These are phyloP conservation scores for Austroboletus niveus DNA, from an alignment of 1,284 basidiomycete species.

Conservation along the genomic window DNA sequence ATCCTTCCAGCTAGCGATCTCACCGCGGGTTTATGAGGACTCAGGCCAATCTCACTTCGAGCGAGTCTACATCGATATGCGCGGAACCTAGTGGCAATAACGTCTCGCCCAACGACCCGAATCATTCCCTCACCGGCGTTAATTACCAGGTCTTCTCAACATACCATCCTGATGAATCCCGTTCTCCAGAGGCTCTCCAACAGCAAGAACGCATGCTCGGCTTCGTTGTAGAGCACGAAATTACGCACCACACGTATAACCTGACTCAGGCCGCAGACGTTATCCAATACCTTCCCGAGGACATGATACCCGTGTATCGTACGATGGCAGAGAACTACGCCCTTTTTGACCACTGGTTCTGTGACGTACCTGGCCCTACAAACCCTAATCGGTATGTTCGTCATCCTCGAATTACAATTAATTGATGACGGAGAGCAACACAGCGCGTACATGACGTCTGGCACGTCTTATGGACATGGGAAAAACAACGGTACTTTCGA, in stretches of 20 bases:
- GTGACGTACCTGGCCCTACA: conserved; percentile 27
- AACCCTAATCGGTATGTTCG: conserved; percentile 24
- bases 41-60: conserved; percentile 14
- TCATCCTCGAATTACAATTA: not conserved
- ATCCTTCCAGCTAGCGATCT: not conserved
- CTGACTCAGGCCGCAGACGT: conserved; percentile 19
- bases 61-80: conserved; percentile 14
- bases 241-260: conserved; percentile 17
- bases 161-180: conserved; percentile 22
- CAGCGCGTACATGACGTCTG: conserved; percentile 27
- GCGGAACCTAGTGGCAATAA: conserved; percentile 19
- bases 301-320: conserved; percentile 25
- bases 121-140: conserved; percentile 24
- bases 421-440: not conserved
- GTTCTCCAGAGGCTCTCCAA: not conserved
- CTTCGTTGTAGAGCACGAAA: conserved; percentile 23
- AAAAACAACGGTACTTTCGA: conserved; percentile 15
- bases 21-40: not conserved
- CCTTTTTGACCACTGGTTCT: conserved; percentile 26
- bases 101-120: conserved; percentile 26
- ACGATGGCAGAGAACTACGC: conserved; percentile 25
- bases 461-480: conserved; percentile 26
- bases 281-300: conserved; percentile 24
- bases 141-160: conserved; percentile 26
- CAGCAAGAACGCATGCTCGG: conserved; percentile 18